A percentile compares a stretch with the other conserved stretches of the same genome.
Evolutionary conservation across 441 rosid genomes (phyloP).

Genomic region (Erysimum cheiri): DNA sequence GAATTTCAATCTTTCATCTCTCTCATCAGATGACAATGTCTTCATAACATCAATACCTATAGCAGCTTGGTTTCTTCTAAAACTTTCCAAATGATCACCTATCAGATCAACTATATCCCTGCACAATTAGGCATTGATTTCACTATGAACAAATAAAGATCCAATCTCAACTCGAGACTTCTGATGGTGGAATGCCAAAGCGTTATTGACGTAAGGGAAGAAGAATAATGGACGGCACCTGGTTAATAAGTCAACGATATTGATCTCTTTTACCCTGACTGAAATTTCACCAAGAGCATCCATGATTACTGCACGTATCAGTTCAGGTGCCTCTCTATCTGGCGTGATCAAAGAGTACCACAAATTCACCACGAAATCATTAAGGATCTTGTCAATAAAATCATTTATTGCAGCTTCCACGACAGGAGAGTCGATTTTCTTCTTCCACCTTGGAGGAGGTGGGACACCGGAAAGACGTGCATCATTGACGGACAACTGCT

Average conservation of each 20-base stretch:
- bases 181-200: not conserved
- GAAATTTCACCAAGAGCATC: slow-evolving; percentile 94
- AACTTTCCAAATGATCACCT: slow-evolving; percentile 91
- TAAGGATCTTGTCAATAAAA: slow-evolving; percentile 79
- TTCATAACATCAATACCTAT: slow-evolving; percentile 94
- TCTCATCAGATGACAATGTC: slow-evolving; percentile 86
- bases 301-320: slow-evolving; percentile 82
- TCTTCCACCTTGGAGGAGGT: slow-evolving; percentile 81
- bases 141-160: slow-evolving; percentile 31
- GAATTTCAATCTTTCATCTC: slow-evolving; percentile 93
- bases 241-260: slow-evolving; percentile 87
- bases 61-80: slow-evolving; percentile 90
- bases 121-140: slow-evolving; percentile 47
- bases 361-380: slow-evolving; percentile 83
- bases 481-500: slow-evolving; percentile 79
- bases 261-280: slow-evolving; percentile 78
- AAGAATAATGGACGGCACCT: slow-evolving; percentile 45
- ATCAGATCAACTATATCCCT: slow-evolving; percentile 95
- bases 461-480: slow-evolving; percentile 65
- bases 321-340: slow-evolving; percentile 91
- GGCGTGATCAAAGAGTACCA: slow-evolving; percentile 97
- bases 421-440: slow-evolving; percentile 79
- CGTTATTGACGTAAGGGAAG: not conserved
- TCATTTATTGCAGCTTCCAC: slow-evolving; percentile 84
- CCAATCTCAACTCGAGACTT: slow-evolving; percentile 19